phyloP scores from a whole-genome alignment of 2,329 filamentous ascomycete species.

The Monosporascus sp. region DNA sequence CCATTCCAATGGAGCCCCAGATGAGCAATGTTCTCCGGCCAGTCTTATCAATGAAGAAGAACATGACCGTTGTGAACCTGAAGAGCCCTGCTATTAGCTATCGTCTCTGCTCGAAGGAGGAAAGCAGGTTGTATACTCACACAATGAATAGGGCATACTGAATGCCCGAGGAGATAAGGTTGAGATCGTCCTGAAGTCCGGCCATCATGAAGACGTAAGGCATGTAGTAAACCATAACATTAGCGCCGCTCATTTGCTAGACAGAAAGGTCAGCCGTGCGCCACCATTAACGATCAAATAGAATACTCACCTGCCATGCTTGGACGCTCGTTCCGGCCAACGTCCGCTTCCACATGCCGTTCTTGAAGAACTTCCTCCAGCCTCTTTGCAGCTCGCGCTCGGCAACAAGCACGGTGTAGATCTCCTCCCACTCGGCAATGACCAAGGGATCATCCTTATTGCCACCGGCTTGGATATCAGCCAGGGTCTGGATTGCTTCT shows the following conservation, averaged over 20 bases:
- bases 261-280: not conserved
- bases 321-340: slow-evolving; percentile 51
- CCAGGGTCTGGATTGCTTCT: slow-evolving; percentile 47
- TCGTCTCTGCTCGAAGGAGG: too few species aligned
- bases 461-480: slow-evolving; percentile 51
- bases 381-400: slow-evolving; percentile 29
- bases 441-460: slow-evolving; percentile 50
- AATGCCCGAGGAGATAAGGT: slow-evolving; percentile 49
- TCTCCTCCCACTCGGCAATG: slow-evolving; percentile 52
- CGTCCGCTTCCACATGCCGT: slow-evolving; percentile 55
- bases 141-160: slow-evolving; percentile 49
- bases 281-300: slow-evolving; percentile 3
- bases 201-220: slow-evolving; percentile 59
- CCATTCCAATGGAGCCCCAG: slow-evolving; percentile 62
- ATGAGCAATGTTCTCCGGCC: slow-evolving; percentile 63
- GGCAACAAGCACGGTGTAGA: slow-evolving; percentile 34
- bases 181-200: slow-evolving; percentile 45
- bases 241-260: slow-evolving; percentile 46
- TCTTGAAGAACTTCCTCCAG: slow-evolving; percentile 33
- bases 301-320: slow-evolving; percentile 43
- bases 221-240: slow-evolving; percentile 54
- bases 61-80: slow-evolving; percentile 40
- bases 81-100: not conserved
- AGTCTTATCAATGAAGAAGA: slow-evolving; percentile 48
- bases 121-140: slow-evolving; percentile 14